Evolutionary conservation across 768 basidiomycete species (phyloP), one percentile per base, ranked within the genome.

Genomic region (Auriscalpium microsporum): DNA sequence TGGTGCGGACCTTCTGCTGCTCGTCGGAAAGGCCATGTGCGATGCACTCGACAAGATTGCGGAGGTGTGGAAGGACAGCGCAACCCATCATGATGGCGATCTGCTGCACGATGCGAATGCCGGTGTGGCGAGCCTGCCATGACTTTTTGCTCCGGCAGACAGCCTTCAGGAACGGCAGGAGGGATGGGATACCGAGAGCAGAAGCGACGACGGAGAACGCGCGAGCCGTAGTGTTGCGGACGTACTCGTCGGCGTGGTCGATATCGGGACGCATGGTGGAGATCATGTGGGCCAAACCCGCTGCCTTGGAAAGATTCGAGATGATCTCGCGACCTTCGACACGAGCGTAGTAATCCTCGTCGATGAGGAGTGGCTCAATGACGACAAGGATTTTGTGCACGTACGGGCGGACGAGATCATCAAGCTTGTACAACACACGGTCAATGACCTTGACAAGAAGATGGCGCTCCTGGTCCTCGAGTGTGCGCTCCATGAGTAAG

Each of bases 81-180:
- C 96, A 98, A 16, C 95, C 95, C 94, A 98, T 98, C 94, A 98
- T 97, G 66, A 97, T 95, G 17, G 96, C 95, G 50, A 99, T 98
- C 70, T 98, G 96, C 72, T 99, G 96, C 10, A 99, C 94, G 60
- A 99, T 98, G 64, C 96, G 93, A 65, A 99, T 98, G 72, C 96
- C 96, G 4, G 96, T 99, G 70, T 98, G 96, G 57, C 95, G 85
- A 9, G 96, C 96, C 71, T 99, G 96, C 96, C 96, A 99, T 9
- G 94, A 98, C 73, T 99, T 99, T 72, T 98, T 98, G 56, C 91
- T 94, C 48, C 94, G 86, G 73, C 96, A 98, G 55, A 99, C 94
- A 37, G 96, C 95, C 72, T 95, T 95, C 58, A 99, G 78, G 83
- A 99, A 99, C 50, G 96, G 96, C 3, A 99, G 86, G 23, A 98